phyloP scores from a whole-genome alignment of 2,329 filamentous ascomycete genomes.

The Aureobasidium mangrovei region DNA sequence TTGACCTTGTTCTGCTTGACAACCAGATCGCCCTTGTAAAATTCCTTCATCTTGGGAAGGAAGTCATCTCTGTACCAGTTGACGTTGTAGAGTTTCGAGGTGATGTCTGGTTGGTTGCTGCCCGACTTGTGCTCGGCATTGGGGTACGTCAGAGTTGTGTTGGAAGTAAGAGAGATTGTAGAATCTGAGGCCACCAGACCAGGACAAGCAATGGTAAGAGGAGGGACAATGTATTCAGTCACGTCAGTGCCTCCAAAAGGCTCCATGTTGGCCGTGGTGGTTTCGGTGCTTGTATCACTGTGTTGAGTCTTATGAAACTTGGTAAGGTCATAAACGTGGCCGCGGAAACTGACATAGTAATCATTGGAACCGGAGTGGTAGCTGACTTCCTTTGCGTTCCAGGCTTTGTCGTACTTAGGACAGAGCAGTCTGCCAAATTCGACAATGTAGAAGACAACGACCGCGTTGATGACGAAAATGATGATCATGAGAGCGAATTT shows the following conservation, averaged over 20 bases:
- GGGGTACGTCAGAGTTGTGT: conserved; percentile 48
- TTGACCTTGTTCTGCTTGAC: conserved; percentile 53
- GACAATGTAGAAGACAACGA: conserved; percentile 87
- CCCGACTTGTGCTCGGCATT: conserved; percentile 61
- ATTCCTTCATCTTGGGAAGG: conserved; percentile 70
- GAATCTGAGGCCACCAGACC: conserved; percentile 53
- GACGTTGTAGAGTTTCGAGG: conserved; percentile 49
- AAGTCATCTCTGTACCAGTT: conserved; percentile 75
- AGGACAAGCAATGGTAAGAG: conserved; percentile 64
- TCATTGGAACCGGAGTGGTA: conserved; percentile 64
- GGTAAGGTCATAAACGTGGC: conserved; percentile 83
- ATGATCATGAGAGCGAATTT: conserved; percentile 76
- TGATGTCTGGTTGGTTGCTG: conserved; percentile 44
- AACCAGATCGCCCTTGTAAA: conserved; percentile 80
- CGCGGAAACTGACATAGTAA: conserved; percentile 80
- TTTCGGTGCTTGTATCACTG: conserved; percentile 60
- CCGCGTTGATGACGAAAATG: conserved; percentile 71
- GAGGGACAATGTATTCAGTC: conserved; percentile 77
- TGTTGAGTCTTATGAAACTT: conserved; percentile 83
- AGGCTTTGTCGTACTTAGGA: conserved; percentile 85
- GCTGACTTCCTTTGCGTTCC: conserved; percentile 61
- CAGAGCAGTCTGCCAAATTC: conserved; percentile 77
- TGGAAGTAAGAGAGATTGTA: conserved; percentile 52
- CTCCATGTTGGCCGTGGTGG: conserved; percentile 57
- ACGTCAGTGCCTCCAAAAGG: conserved; percentile 70